These are phyloP conservation scores for Cucurbitaria berberidis DNA, from an alignment of 2,329 filamentous ascomycete species.

Conservation along the genomic window DNA sequence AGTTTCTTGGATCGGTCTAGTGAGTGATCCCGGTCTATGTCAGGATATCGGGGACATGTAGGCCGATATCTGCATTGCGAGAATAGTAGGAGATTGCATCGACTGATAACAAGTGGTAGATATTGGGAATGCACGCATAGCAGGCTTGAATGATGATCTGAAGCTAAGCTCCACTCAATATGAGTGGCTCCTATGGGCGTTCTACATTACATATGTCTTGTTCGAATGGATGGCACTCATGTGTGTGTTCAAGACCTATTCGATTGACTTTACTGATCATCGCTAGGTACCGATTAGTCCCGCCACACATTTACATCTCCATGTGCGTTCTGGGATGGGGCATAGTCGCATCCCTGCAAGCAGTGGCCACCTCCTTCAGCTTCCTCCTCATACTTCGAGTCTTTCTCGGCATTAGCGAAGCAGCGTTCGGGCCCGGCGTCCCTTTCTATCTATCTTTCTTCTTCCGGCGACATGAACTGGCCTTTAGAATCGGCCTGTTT, in stretches of 20 bases:
- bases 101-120: conserved; percentile 45
- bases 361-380: conserved; percentile 54
- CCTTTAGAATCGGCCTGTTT: conserved; percentile 84
- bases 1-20: conserved; percentile 87
- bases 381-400: conserved; percentile 67
- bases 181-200: conserved; percentile 66
- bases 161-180: conserved; percentile 62
- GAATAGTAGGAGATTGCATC: not conserved
- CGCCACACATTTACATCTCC: conserved; percentile 67
- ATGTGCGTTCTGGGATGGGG: conserved; percentile 79
- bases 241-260: conserved; percentile 35
- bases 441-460: conserved; percentile 71
- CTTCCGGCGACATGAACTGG: conserved; percentile 73
- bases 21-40: conserved; percentile 48
- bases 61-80: conserved; percentile 31
- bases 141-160: conserved; percentile 62
- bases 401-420: conserved; percentile 63
- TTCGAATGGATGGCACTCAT: conserved; percentile 72
- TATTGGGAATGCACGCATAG: conserved; percentile 68
- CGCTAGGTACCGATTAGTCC: conserved; percentile 61
- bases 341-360: conserved; percentile 74
- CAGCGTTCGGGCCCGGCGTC: conserved; percentile 67
- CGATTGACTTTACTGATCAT: not conserved
- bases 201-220: conserved; percentile 68
- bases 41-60: not conserved